Evolutionary conservation across 805 yeast genomes (phyloP), one percentile per base, ranked within the genome.

Genomic region (Kodamaea jinghongensis): DNA sequence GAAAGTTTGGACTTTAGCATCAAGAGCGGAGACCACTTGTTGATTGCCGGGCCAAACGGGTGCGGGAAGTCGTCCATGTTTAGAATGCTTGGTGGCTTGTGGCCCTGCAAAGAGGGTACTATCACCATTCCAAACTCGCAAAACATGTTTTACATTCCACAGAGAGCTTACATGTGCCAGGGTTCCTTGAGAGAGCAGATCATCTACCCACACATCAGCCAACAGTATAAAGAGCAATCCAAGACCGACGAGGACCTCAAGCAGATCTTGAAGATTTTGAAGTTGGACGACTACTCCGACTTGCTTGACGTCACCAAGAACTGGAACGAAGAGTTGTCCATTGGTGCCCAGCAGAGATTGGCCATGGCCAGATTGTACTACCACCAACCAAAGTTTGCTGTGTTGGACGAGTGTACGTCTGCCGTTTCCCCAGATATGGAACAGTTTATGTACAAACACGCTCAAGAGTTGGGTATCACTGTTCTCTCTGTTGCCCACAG

Each of bases 41-140:
- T 90, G 38, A 89, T 90, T 56, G 89, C 91, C 7, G 98, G 98
- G 0, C 97, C 97, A 10, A 90, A 90, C 56, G 98, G 98, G 1
- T 86, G 96, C 47, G 98, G 98, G 17, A 90, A 90, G 63, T 89
- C 96, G 0, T 90, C 97, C 0, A 67, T 90, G 42, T 90, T 90
- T 61, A 76, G 98, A 56, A 78, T 90, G 53, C 73, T 90, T 34
- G 96, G 97, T 40, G 96, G 96, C 0, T 70, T 90, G 49, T 90
- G 98, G 98, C 95, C 93, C 2, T 81, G 89, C 14, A 68, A 74
- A 32, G 60, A 65, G 9, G 82, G 82, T 9, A 58, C 63, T 16
- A 73, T 86, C 28, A 74, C 74, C 4, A 77, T 86, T 17, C 95
- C 95, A 5, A 70, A 71, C 30, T 66, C 76, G 3, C 75, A 76